Percentiles rank a stretch among this genome's conserved stretches.
phyloP scores from a whole-genome alignment of 352 stramenopile species.

The Phytophthora aleatoria region DNA sequence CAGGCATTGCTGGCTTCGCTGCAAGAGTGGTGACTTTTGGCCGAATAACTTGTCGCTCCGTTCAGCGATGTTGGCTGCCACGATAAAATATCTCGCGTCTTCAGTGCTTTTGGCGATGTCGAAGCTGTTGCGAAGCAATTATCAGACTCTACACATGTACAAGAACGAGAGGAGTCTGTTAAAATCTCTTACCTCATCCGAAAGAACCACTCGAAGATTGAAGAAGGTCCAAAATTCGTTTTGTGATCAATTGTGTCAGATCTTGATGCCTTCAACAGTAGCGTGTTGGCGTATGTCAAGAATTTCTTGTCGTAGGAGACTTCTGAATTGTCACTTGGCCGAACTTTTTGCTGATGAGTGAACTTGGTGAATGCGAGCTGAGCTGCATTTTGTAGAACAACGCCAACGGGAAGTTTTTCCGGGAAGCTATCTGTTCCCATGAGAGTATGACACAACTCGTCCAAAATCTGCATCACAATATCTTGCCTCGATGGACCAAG shows the following conservation, averaged over 20 bases:
- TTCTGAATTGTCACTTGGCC: slow-evolving; percentile 5
- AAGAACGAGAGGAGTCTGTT: neutral
- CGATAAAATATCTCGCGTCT: slow-evolving; percentile 52
- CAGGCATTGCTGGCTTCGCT: slow-evolving; percentile 49
- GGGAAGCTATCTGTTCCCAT: slow-evolving; percentile 15
- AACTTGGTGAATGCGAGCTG: slow-evolving; percentile 56
- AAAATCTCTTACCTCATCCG: slow-evolving; percentile 55
- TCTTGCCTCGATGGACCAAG: slow-evolving; percentile 35
- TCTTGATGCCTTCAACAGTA: slow-evolving; percentile 41
- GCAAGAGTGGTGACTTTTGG: slow-evolving; percentile 40
- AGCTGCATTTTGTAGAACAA: slow-evolving; percentile 73
- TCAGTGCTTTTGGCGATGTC: slow-evolving; percentile 68
- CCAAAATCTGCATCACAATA: slow-evolving; percentile 52
- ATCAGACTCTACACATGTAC: slow-evolving; percentile 1
- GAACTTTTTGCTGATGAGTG: slow-evolving; percentile 10
- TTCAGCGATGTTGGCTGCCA: slow-evolving; percentile 63
- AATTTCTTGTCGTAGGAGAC: slow-evolving; percentile 45
- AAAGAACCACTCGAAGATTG: slow-evolving; percentile 82
- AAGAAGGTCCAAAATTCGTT: slow-evolving; percentile 37
- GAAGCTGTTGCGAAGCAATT: slow-evolving; percentile 47
- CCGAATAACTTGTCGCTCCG: slow-evolving; percentile 45
- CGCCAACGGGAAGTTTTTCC: slow-evolving; percentile 33
- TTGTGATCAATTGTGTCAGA: neutral
- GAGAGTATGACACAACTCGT: slow-evolving; percentile 49
- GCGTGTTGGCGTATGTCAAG: slow-evolving; percentile 41